A percentile compares a stretch with the other conserved stretches of the same genome.
phyloP scores from a whole-genome alignment of 805 yeast genomes.

The Candida ulmi region DNA sequence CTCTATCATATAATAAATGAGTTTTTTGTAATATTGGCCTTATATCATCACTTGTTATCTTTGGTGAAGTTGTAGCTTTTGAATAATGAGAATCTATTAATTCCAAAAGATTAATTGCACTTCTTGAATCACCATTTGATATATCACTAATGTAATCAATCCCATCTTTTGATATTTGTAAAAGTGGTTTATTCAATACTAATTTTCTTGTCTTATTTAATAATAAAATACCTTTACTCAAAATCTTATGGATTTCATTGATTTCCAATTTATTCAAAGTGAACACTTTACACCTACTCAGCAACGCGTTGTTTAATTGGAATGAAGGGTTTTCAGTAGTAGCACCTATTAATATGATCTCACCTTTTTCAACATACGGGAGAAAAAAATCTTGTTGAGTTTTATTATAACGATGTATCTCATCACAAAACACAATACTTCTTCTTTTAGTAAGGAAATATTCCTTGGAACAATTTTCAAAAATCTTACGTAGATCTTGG shows the following conservation, averaged over 20 bases:
- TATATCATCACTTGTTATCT: constrained; percentile 21
- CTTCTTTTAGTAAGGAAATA: constrained; percentile 37
- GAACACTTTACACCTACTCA: constrained; percentile 81
- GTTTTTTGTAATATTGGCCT: constrained; percentile 41
- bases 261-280: constrained; percentile 49
- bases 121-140: constrained; percentile 85
- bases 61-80: constrained; percentile 1
- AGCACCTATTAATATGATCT: constrained; percentile 84
- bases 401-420: constrained; percentile 82
- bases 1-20: constrained; percentile 69
- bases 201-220: constrained; percentile 55
- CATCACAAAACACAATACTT: constrained; percentile 83
- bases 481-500: constrained; percentile 56
- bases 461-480: constrained; percentile 37
- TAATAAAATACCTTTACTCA: constrained; percentile 52
- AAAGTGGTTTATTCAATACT: constrained; percentile 42
- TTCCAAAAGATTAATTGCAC: constrained; percentile 77
- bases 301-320: constrained; percentile 72
- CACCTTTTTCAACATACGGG: constrained; percentile 81
- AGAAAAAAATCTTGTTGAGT: constrained; percentile 85
- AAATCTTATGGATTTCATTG: constrained; percentile 46
- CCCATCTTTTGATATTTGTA: constrained; percentile 50
- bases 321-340: constrained; percentile 94
- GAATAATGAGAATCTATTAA: constrained; percentile 51
- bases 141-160: constrained; percentile 64